A percentile compares a stretch with the other conserved stretches of the same genome.
phyloP scores from a whole-genome alignment of 129 eudicot genomes.

The Flaveria trinervia region DNA sequence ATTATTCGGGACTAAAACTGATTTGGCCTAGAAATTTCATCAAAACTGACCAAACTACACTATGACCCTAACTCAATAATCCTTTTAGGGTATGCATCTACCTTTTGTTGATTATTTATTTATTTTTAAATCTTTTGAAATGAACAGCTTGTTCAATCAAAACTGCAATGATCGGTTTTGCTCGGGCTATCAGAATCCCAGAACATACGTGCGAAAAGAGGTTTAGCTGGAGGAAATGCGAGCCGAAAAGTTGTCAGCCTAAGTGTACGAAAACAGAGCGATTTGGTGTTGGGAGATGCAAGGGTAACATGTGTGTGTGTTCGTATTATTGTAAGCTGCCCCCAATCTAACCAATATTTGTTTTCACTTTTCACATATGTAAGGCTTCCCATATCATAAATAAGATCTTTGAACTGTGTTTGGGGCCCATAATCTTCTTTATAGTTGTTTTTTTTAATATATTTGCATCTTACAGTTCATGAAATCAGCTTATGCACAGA shows the following conservation, averaged over 20 bases:
- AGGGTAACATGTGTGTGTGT: conserved; percentile 45
- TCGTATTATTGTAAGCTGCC: conserved; percentile 52
- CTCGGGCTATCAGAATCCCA: conserved; percentile 43
- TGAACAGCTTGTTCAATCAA: conserved; percentile 28
- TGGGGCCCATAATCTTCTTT: conserved; percentile 5
- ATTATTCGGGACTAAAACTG: too few relatives aligned
- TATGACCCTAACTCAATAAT: not conserved
- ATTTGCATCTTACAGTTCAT: conserved; percentile 10
- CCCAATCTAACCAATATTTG: conserved; percentile 34
- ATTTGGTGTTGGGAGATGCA: conserved; percentile 47
- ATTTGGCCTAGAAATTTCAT: too few relatives aligned
- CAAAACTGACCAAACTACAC: too few relatives aligned
- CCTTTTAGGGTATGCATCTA: not conserved
- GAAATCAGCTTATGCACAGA: not conserved
- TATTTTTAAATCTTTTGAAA: not conserved
- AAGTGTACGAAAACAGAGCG: conserved; percentile 47
- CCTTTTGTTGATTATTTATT: not conserved
- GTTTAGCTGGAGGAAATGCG: conserved; percentile 31
- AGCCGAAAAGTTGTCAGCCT: conserved; percentile 34
- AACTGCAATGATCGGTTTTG: conserved; percentile 19
- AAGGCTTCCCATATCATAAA: conserved; percentile 13
- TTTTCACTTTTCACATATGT: conserved; percentile 15
- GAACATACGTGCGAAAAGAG: conserved; percentile 48
- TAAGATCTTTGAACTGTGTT: conserved; percentile 20
- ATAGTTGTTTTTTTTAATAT: not conserved